Percentiles rank a stretch among this genome's conserved stretches.
Conservation (phyloP, 2,329 filamentous ascomycete species). For the Meredithiella fracta region DNA sequence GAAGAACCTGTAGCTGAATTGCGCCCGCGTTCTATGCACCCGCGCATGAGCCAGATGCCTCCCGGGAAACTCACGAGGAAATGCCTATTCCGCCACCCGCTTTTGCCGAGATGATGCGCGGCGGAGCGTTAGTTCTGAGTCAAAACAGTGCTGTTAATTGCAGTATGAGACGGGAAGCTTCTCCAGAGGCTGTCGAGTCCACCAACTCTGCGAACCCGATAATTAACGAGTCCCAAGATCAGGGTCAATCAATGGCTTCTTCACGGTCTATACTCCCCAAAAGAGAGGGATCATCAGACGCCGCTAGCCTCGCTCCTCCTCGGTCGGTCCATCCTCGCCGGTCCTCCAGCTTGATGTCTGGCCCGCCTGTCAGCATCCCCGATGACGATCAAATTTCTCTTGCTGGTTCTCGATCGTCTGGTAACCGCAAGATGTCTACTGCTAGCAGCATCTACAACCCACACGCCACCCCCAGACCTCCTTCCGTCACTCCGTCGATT, state of each 20-base stretch:
- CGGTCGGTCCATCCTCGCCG: slow-evolving; percentile 33
- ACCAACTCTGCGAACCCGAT: slow-evolving; percentile 28
- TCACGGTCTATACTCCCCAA: slow-evolving; percentile 16
- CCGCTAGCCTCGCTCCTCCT: slow-evolving; percentile 32
- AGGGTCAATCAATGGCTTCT: slow-evolving; percentile 20
- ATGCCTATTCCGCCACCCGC: slow-evolving; percentile 7
- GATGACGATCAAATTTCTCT: slow-evolving; percentile 51
- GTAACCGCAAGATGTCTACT: slow-evolving; percentile 55
- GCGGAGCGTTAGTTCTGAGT: slow-evolving; percentile 4
- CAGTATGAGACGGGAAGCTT: slow-evolving; percentile 40
- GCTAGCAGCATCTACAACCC: slow-evolving; percentile 41
- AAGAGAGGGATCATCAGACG: slow-evolving; percentile 8
- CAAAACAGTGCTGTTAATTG: slow-evolving; percentile 22
- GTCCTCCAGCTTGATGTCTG: slow-evolving; percentile 44
- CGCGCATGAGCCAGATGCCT: slow-evolving; percentile 50
- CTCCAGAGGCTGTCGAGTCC: slow-evolving; percentile 27
- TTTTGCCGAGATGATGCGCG: slow-evolving; percentile 13
- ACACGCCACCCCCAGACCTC: slow-evolving; percentile 36
- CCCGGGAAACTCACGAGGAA: slow-evolving; percentile 20
- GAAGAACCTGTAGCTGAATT: slow-evolving; percentile 38
- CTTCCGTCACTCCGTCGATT: slow-evolving; percentile 52
- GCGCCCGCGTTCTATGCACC: slow-evolving; percentile 59
- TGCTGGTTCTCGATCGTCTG: slow-evolving; percentile 42
- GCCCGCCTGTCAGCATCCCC: slow-evolving; percentile 27
- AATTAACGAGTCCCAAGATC: not conserved